Evolutionary conservation across 139 green algal genomes (phyloP), one percentile per base, ranked within the genome.

Genomic region (Micractinium conductrix): DNA sequence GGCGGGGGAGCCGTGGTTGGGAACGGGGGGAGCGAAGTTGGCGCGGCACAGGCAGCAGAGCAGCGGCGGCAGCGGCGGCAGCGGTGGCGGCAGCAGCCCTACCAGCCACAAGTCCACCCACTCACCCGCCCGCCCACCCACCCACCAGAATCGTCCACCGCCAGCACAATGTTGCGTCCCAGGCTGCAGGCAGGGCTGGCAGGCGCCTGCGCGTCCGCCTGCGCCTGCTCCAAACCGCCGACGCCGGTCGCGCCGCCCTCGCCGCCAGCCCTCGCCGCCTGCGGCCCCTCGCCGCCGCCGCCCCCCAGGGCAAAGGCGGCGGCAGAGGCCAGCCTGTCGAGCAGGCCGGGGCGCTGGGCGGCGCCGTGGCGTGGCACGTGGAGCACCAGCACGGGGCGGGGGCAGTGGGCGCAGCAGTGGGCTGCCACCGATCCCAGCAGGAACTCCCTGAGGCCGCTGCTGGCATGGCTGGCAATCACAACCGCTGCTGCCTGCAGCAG

Each of bases 81-180:
- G n/a, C n/a, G n/a, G n/a, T n/a, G n/a, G n/a, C n/a, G n/a, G n/a
- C n/a, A n/a, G n/a, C n/a, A n/a, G n/a, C n/a, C n/a, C n/a, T n/a
- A n/a, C n/a, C n/a, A n/a, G n/a, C n/a, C n/a, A n/a, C n/a, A n/a
- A n/a, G n/a, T n/a, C n/a, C n/a, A n/a, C n/a, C n/a, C n/a, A n/a
- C n/a, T n/a, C n/a, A n/a, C n/a, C n/a, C 22, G n/a, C n/a, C 16
- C n/a, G n/a, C n/a, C n/a, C n/a, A n/a, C n/a, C n/a, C n/a, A n/a
- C 58, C 60, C 67, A 45, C 84, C 65, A 2, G 74, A 76, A 73
- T 90, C 81, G 45, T 90, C 86, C 17, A 90, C 81, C 8, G 86
- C 44, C 28, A 90, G 28, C n/a, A 90, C 19, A 9, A 90, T 80
- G 63, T 44, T 74, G 28, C 86, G 43, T 2, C 42, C 24, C n/a